phyloP scores from a whole-genome alignment of 352 stramenopile species.

The Elongisporangium undulatum region DNA sequence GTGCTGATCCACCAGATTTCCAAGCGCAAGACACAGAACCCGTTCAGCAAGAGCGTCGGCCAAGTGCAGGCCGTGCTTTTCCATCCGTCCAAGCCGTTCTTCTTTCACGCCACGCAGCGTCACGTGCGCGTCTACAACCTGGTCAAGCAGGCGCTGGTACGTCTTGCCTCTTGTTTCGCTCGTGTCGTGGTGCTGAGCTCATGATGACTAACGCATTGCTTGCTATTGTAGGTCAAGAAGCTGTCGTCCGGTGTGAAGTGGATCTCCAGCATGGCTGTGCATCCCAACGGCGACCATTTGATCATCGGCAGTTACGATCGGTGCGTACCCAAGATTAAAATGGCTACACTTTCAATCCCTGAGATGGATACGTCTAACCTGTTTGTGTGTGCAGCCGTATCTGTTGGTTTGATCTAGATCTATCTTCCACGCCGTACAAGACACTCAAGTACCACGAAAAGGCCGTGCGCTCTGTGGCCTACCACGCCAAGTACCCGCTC shows the following conservation, averaged over 20 bases:
- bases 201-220: conserved; percentile 1
- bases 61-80: conserved; percentile 96
- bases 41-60: conserved; percentile 94
- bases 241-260: conserved; percentile 97
- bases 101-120: conserved; percentile 99
- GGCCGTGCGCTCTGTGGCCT: conserved; percentile 93
- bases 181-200: neutral
- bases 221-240: conserved; percentile 84
- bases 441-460: conserved; percentile 99
- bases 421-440: conserved; percentile 97
- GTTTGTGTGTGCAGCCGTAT: conserved; percentile 54
- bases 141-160: conserved; percentile 93
- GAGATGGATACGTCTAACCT: neutral
- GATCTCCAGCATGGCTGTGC: conserved; percentile 98
- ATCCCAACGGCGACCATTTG: conserved; percentile 98
- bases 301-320: conserved; percentile 98
- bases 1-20: conserved; percentile 99
- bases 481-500: conserved; percentile 96
- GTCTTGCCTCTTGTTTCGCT: neutral
- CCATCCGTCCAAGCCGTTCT: conserved; percentile 98
- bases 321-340: conserved; percentile 11
- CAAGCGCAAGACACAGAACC: conserved; percentile 95
- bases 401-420: conserved; percentile 99
- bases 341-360: neutral
- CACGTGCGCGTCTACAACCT: conserved; percentile 99